A percentile compares a stretch with the other conserved stretches of the same genome.
Evolutionary conservation across 2,329 filamentous ascomycete species (phyloP).

Genomic region (Hypoxylon sp.): DNA sequence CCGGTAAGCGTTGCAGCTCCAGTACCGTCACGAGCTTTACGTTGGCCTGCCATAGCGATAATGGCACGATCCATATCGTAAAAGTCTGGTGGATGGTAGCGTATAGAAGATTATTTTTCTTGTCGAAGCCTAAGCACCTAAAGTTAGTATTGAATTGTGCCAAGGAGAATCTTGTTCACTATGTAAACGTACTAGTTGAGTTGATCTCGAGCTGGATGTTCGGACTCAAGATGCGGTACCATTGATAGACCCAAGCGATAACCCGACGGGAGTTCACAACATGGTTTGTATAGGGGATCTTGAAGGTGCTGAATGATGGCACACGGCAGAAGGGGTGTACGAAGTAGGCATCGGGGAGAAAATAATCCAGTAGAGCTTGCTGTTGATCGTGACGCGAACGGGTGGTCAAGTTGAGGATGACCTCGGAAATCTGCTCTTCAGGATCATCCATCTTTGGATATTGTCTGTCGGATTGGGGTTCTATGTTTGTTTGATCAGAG

Average conservation of each 20-base stretch:
- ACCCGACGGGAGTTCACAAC: conserved; percentile 74
- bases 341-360: conserved; percentile 79
- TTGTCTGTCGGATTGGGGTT: conserved; percentile 2
- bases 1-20: conserved; percentile 66
- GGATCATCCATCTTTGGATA: conserved; percentile 46
- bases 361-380: conserved; percentile 78
- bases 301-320: conserved; percentile 63
- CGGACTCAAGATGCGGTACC: conserved; percentile 88
- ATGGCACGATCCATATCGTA: conserved; percentile 81
- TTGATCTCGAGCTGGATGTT: conserved; percentile 77
- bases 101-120: conserved; percentile 76
- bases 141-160: neutral
- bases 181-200: conserved; percentile 61
- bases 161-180: neutral
- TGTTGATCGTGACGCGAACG: conserved; percentile 76
- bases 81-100: conserved; percentile 82
- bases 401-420: conserved; percentile 79
- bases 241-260: conserved; percentile 79
- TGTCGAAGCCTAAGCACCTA: conserved; percentile 73
- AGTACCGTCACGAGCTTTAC: conserved; percentile 79
- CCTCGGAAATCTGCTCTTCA: conserved; percentile 72
- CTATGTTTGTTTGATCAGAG: conserved; percentile 4
- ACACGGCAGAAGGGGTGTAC: conserved; percentile 84
- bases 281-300: conserved; percentile 58
- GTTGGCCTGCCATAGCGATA: conserved; percentile 72